These are phyloP conservation scores for Solanum pinnatisectum DNA, from an alignment of 257 asterid genomes.

Conservation along the genomic window DNA sequence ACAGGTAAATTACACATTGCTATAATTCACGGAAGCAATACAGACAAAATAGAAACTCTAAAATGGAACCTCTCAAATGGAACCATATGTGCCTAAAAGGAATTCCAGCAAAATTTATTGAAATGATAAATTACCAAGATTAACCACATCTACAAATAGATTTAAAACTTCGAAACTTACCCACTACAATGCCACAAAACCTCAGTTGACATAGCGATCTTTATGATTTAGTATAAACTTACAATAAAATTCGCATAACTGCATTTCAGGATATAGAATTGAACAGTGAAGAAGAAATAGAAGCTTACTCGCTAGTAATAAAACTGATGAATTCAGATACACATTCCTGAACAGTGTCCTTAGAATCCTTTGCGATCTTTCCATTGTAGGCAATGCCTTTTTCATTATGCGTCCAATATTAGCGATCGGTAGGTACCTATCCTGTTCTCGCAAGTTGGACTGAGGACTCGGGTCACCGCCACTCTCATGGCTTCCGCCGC, in stretches of 20 bases:
- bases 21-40: not conserved
- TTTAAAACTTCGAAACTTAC: not conserved
- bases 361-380: conserved; percentile 67
- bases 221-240: not conserved
- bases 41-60: not conserved
- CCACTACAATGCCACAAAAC: not conserved
- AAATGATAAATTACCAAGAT: too few species aligned
- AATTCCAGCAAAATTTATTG: not conserved
- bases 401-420: conserved; percentile 72
- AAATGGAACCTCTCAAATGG: too few species aligned
- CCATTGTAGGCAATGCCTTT: conserved; percentile 70
- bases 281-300: not conserved
- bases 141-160: not conserved
- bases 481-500: conserved; percentile 39
- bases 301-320: conserved; percentile 65
- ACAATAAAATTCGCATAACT: not conserved
- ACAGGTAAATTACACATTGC: not conserved
- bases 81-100: not conserved
- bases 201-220: not conserved
- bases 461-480: conserved; percentile 71
- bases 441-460: conserved; percentile 58
- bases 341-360: conserved; percentile 72
- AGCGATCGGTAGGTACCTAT: conserved; percentile 63
- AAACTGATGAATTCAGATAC: conserved; percentile 71
- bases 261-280: not conserved